These are phyloP conservation scores for Alternaria brassicae DNA, from an alignment of 2,329 filamentous ascomycete species.

Conservation along the genomic window DNA sequence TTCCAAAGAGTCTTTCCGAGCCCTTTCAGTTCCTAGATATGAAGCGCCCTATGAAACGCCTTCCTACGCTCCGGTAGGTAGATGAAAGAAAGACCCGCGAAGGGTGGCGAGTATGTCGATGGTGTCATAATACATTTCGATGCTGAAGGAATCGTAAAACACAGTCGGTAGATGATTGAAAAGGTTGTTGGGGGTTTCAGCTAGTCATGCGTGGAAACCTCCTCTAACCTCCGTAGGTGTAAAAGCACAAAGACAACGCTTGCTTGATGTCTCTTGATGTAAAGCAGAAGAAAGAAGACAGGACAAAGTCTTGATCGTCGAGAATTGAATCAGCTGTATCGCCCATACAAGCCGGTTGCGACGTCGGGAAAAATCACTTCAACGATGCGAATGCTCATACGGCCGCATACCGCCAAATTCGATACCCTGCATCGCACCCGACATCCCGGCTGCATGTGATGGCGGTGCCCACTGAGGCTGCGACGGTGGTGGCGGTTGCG, in stretches of 20 bases:
- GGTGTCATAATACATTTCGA: slow-evolving; percentile 9
- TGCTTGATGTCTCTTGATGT: not conserved
- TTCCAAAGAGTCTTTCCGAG: not conserved
- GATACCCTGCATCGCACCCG: slow-evolving; percentile 57
- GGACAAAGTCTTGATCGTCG: not conserved
- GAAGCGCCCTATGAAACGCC: slow-evolving; percentile 4
- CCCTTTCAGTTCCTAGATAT: not conserved
- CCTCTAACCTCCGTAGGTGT: not conserved
- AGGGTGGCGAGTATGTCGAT: not conserved
- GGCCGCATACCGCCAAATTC: slow-evolving; percentile 53
- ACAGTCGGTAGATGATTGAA: slow-evolving; percentile 6
- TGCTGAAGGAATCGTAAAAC: slow-evolving; percentile 10
- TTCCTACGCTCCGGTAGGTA: slow-evolving; percentile 1
- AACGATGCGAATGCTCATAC: slow-evolving; percentile 46
- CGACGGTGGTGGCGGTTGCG: slow-evolving; percentile 40
- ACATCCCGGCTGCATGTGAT: slow-evolving; percentile 50
- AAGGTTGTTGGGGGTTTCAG: not conserved
- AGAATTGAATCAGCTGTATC: not conserved
- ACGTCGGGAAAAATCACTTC: not conserved
- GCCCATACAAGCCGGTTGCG: not conserved
- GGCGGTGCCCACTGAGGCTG: slow-evolving; percentile 45
- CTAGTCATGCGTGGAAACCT: not conserved
- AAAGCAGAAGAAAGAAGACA: not conserved
- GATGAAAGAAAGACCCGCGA: slow-evolving; percentile 1
- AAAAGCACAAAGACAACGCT: slow-evolving; percentile 1